Evolutionary conservation across 2,329 filamentous ascomycete species (phyloP).

Genomic region (Exophiala sp.): DNA sequence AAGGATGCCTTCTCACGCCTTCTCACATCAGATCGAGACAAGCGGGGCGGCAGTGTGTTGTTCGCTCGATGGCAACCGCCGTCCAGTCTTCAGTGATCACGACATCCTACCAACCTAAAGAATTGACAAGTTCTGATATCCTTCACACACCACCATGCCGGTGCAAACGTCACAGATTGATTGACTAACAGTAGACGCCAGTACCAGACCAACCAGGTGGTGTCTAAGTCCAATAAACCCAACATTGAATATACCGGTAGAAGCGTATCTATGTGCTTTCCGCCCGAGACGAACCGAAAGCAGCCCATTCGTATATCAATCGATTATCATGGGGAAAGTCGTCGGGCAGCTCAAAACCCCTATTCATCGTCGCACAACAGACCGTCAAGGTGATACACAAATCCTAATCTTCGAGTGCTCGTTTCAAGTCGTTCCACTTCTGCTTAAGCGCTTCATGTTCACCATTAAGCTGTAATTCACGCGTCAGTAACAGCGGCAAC

Average conservation of each 20-base stretch:
- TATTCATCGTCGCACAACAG: background rate
- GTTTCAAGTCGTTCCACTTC: conserved; percentile 68
- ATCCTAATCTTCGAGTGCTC: conserved; percentile 44
- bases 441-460: conserved; percentile 65
- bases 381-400: background rate
- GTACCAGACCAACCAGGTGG: background rate
- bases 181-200: background rate
- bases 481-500: conserved; percentile 1
- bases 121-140: too few relatives aligned
- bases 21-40: too few relatives aligned
- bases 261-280: background rate
- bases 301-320: background rate
- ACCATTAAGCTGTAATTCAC: conserved; percentile 56
- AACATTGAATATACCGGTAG: background rate
- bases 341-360: too few relatives aligned
- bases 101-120: too few relatives aligned
- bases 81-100: too few relatives aligned
- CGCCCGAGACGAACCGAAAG: background rate
- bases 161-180: too few relatives aligned
- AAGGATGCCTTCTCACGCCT: too few relatives aligned
- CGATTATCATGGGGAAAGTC: too few relatives aligned
- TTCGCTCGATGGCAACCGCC: too few relatives aligned
- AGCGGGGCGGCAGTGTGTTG: too few relatives aligned
- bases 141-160: too few relatives aligned
- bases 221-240: background rate